Evolutionary conservation across 345 rosid species (phyloP), one percentile per base, ranked within the genome.

Genomic region (Salix dunnii): DNA sequence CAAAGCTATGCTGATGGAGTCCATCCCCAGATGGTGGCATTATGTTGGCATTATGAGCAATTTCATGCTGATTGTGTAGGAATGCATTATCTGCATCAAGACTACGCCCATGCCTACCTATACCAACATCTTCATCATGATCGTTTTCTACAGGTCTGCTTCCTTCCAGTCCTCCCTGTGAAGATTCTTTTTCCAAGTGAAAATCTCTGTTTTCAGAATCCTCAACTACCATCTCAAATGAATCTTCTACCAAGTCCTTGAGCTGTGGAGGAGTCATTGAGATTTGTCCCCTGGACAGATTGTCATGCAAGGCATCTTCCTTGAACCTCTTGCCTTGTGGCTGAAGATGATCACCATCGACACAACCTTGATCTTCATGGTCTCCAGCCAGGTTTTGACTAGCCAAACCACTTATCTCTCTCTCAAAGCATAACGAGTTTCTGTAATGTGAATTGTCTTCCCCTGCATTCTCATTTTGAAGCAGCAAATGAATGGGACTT

Each of bases 251-350:
- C 67, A 73, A 30, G 28, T 48, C 61, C 31, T 72, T 69, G 43
- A 7, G 68, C 40, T 9, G 14, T 6, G 10, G 48, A 58, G 11
- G 58, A 55, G 76, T 61, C 28, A 6, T 23, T 38, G 74, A 61
- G 73, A 30, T 53, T 20, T 77, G 76, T 13, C 46, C 74, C n/a
- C 48, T 11, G 11, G 76, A 49, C 23, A 70, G 78, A 62, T 62
- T 16, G 21, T 46, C 40, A 78, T 62, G 25, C 13, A 60, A 67
- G 18, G 73, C 48, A 65, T 51, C 77, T 64, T 28, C 83, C 83
- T 87, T 87, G 27, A 68, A 71, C 85, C 81, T 85, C 82, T 86
- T 85, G 20, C 51, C 76, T 79, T 77, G 71, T 79, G 66, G 42
- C 38, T 38, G 76, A 55, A 20, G 48, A 80, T 76, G 48, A 77